These are phyloP conservation scores for Lentithecium fluviatile DNA, from an alignment of 495 filamentous ascomycete genomes.

Conservation along the genomic window DNA sequence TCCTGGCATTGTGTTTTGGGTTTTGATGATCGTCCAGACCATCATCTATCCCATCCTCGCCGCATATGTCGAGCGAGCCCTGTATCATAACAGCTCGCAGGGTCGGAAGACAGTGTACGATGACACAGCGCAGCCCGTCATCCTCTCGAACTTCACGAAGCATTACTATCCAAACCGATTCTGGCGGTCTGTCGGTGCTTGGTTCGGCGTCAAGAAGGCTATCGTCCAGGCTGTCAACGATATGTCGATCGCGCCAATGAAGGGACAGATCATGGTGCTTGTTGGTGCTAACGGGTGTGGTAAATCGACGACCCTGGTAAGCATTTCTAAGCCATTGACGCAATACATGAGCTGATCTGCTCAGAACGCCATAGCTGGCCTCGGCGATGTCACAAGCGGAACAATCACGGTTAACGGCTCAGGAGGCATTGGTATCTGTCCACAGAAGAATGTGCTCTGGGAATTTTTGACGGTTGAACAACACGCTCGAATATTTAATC, in stretches of 20 bases:
- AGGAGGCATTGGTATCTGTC: constrained; percentile 77
- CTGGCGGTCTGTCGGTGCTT: constrained; percentile 42
- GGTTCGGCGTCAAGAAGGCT: constrained; percentile 54
- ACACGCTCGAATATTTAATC: constrained; percentile 76
- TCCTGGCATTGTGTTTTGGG: constrained; percentile 64
- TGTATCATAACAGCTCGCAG: constrained; percentile 68
- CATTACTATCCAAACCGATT: constrained; percentile 66
- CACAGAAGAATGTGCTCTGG: constrained; percentile 80
- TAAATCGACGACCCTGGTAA: constrained; percentile 60
- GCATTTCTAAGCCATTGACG: background rate
- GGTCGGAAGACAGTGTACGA: constrained; percentile 51
- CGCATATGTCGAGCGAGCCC: constrained; percentile 65
- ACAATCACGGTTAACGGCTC: constrained; percentile 67
- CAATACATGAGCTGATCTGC: background rate
- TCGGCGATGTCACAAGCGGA: constrained; percentile 68
- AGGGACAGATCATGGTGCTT: constrained; percentile 77
- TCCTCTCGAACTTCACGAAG: constrained; percentile 68
- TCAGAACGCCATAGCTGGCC: constrained; percentile 72
- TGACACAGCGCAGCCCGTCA: constrained; percentile 45
- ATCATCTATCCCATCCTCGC: constrained; percentile 69
- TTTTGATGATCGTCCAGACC: constrained; percentile 71
- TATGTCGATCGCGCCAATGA: constrained; percentile 62
- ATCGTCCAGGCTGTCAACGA: constrained; percentile 70
- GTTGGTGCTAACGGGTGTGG: constrained; percentile 85
- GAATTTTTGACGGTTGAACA: constrained; percentile 77